Evolutionary conservation across 2,329 filamentous ascomycete species (phyloP).

Genomic region (Mariannaea elegans): DNA sequence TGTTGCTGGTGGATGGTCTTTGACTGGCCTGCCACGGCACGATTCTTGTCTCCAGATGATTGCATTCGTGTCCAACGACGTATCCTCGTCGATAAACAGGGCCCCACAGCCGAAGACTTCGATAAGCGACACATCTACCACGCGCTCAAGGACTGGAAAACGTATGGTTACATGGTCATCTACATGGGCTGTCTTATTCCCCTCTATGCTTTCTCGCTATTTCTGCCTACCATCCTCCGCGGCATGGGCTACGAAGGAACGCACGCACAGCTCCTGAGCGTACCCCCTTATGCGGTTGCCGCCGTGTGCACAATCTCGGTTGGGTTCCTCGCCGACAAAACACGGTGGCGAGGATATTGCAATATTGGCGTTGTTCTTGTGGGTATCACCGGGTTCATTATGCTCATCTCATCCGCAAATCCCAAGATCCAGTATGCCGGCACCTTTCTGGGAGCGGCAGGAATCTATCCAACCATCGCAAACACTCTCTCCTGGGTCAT

Average conservation of each 20-base stretch:
- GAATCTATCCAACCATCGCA: slow-evolving; percentile 75
- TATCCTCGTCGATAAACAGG: slow-evolving; percentile 73
- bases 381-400: slow-evolving; percentile 71
- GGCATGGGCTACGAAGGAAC: slow-evolving; percentile 47
- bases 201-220: slow-evolving; percentile 61
- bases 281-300: slow-evolving; percentile 68
- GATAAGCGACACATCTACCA: slow-evolving; percentile 75
- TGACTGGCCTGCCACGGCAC: slow-evolving; percentile 80
- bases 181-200: slow-evolving; percentile 59
- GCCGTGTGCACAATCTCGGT: slow-evolving; percentile 69
- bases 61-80: slow-evolving; percentile 73
- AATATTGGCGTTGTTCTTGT: slow-evolving; percentile 71
- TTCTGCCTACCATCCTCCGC: slow-evolving; percentile 67
- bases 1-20: slow-evolving; percentile 77
- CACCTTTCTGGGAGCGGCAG: slow-evolving; percentile 74
- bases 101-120: slow-evolving; percentile 74
- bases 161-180: slow-evolving; percentile 58
- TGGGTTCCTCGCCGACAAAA: slow-evolving; percentile 73
- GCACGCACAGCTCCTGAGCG: slow-evolving; percentile 63
- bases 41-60: slow-evolving; percentile 73
- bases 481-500: slow-evolving; percentile 77
- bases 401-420: slow-evolving; percentile 66
- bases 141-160: slow-evolving; percentile 82
- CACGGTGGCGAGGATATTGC: slow-evolving; percentile 69
- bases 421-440: slow-evolving; percentile 72